Evolutionary conservation across 1,284 basidiomycete species (phyloP).

Genomic region (Ceratobasidium sp.): DNA sequence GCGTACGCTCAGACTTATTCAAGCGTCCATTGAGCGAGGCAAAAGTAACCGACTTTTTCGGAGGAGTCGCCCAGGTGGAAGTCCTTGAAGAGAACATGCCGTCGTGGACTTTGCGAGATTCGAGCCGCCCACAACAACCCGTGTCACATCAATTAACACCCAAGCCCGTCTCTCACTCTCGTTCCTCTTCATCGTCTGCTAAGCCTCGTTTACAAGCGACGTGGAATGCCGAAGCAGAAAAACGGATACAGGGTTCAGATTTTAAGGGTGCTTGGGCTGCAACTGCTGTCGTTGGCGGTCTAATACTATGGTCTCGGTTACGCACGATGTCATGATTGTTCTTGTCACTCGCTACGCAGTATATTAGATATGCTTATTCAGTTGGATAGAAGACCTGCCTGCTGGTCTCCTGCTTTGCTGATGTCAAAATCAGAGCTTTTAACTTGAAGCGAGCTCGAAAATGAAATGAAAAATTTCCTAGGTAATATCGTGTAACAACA

Average conservation of each 20-base stretch:
- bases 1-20: conserved; percentile 89
- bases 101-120: conserved; percentile 1
- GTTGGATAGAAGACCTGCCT: no score
- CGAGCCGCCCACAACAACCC: neutral
- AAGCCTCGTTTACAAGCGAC: conserved; percentile 5
- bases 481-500: conserved; percentile 1
- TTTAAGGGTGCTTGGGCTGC: conserved; percentile 26
- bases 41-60: conserved; percentile 95
- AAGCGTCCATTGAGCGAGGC: conserved; percentile 74
- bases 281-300: conserved; percentile 12
- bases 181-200: neutral
- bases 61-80: conserved; percentile 89
- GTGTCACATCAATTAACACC: neutral
- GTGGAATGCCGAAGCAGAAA: conserved; percentile 8
- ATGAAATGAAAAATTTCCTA: no score
- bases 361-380: neutral
- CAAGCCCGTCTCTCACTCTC: conserved; percentile 7
- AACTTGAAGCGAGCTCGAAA: no score
- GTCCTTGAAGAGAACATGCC: conserved; percentile 51
- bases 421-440: no score
- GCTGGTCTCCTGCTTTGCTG: no score
- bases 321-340: neutral
- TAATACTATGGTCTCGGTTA: conserved; percentile 26
- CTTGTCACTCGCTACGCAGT: neutral
- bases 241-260: neutral